Evolutionary conservation across 345 rosid species (phyloP), one percentile per base, ranked within the genome.

Genomic region (Garcia nutans): DNA sequence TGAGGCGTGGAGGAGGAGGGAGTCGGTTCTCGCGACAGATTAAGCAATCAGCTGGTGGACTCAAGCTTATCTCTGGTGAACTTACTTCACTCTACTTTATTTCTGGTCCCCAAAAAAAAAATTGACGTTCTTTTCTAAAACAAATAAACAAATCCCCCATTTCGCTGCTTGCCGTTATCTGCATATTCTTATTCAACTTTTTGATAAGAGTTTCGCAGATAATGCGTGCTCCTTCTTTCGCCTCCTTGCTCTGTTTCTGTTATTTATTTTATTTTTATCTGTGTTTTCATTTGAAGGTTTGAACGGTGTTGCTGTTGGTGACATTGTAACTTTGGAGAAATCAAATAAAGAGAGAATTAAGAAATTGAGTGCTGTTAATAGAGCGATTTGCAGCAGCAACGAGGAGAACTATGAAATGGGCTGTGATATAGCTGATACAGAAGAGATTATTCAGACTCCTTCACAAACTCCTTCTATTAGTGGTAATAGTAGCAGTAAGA

Each of bases 1-100:
- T 79, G 89, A 87, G 84, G 85, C 90, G 82, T 70, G 89, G 86
- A 86, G 80, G 83, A 73, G 89, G 86, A 86, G 80, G 83, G 73
- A 83, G 82, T 84, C 88, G 89, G 86, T 78, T 85, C 71, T 79
- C 88, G 49, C 85, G 86, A 76, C 87, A 84, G 68, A 76, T 77
- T 77, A 81, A 86, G 82, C 79, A 86, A 77, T 86, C 87, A 28
- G 31, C 31, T 28, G 31, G 31, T 81, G 85, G 89, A 83, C 86
- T 76, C 75, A 81, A 80, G 78, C 78, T 77, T 74, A 44, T 73
- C 70, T 82, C 84, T 49, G 87, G 89, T 87, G 79, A 80, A 79
- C 84, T 80, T 68, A 81, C 70, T 55, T 57, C 56, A 0, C 68
- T 49, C 62, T 72, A 44, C 45, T 63, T 49, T 49, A 42, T 72